These are phyloP conservation scores for Cryomyces minteri DNA, from an alignment of 495 filamentous ascomycete genomes.

Conservation along the genomic window DNA sequence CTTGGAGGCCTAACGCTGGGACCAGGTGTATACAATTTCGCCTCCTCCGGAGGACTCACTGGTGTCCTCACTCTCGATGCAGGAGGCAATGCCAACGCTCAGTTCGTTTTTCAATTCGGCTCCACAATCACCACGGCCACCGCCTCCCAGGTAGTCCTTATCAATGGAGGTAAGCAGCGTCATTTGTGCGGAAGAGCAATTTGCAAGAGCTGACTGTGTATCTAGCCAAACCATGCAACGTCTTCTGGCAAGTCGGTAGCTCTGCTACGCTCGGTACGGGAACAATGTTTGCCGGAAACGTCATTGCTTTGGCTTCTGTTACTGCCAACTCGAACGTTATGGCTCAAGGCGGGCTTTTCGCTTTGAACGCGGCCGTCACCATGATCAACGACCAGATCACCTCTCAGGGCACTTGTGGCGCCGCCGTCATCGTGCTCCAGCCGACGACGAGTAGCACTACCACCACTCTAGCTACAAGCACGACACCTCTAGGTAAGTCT, in stretches of 20 bases:
- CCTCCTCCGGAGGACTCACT: slow-evolving; percentile 5
- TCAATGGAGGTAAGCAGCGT: not conserved
- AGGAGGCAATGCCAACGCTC: slow-evolving; percentile 1
- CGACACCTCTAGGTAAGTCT: not conserved
- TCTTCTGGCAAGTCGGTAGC: slow-evolving; percentile 7
- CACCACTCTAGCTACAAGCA: not conserved
- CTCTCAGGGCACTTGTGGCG: not conserved
- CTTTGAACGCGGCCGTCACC: slow-evolving; percentile 3
- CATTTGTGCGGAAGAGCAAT: no score
- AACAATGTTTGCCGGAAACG: slow-evolving; percentile 2
- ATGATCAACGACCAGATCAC: slow-evolving; percentile 1
- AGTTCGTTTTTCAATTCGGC: slow-evolving; percentile 4
- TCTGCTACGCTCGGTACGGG: slow-evolving; percentile 3
- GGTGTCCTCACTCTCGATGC: slow-evolving; percentile 2
- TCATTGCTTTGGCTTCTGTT: slow-evolving; percentile 3
- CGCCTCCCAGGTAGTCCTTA: slow-evolving; percentile 1
- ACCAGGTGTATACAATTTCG: slow-evolving; percentile 6
- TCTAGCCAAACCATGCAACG: slow-evolving; percentile 3
- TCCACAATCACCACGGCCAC: slow-evolving; percentile 4
- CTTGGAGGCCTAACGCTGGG: slow-evolving; percentile 5
- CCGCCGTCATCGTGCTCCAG: not conserved
- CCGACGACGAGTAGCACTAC: not conserved
- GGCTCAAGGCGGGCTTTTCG: slow-evolving; percentile 1
- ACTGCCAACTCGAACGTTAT: slow-evolving; percentile 1
- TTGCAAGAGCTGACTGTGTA: no score